These are phyloP conservation scores for Russula virescens DNA, from an alignment of 768 basidiomycete genomes.

Conservation along the genomic window DNA sequence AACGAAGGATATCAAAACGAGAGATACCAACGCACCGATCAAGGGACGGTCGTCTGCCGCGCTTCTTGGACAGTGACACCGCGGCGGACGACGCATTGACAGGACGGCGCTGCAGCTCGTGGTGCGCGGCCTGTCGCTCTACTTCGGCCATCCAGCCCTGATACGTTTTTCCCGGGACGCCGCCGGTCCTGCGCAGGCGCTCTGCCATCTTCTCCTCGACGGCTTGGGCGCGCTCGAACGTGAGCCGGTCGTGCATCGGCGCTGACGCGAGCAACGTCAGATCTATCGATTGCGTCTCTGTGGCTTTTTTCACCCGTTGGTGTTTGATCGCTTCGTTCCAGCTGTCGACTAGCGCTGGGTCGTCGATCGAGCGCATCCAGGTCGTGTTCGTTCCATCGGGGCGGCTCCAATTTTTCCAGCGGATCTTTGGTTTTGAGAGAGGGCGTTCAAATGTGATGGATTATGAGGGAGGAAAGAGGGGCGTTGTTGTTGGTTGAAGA, in stretches of 20 bases:
- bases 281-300: conserved; percentile 14
- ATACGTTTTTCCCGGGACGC: neutral
- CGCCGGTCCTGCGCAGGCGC: neutral
- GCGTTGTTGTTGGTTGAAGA: no score
- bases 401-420: conserved; percentile 23
- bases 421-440: no score
- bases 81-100: no score
- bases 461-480: no score
- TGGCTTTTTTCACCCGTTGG: conserved; percentile 4
- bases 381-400: conserved; percentile 23
- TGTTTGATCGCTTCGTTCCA: conserved; percentile 11
- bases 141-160: conserved; percentile 14
- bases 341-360: conserved; percentile 1
- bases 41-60: neutral
- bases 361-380: conserved; percentile 14
- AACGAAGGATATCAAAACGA: neutral
- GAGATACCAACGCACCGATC: conserved; percentile 1
- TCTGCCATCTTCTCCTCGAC: conserved; percentile 15
- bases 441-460: no score
- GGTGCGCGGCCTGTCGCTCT: neutral
- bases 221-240: conserved; percentile 20
- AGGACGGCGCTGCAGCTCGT: neutral
- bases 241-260: conserved; percentile 18
- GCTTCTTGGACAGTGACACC: neutral
- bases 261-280: conserved; percentile 8